Base-by-base conservation (phyloP, 345 rosid genomes). In the Gossypium mustelinum region DNA sequence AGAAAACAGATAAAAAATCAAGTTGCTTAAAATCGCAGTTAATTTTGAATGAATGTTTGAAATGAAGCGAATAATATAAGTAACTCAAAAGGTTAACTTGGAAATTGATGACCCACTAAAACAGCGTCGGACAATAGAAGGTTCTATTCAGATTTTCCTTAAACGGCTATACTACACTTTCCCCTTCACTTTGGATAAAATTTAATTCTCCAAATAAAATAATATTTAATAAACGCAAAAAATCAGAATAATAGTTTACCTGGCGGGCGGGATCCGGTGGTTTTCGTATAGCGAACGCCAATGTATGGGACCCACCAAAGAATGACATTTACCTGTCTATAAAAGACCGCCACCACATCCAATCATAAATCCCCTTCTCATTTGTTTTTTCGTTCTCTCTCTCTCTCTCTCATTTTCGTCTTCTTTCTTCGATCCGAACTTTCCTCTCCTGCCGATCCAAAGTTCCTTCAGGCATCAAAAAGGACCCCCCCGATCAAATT, bases 231-330 rank as follows among this genome's bases (percentile, higher is more conserved):
- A 63, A 63, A 59, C 17, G 17, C 63, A 12, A 3, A 29, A 25
- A 14, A 29, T 2, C 11, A 66, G 61, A 57, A 57, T 20, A 57
- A 18, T 10, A 24, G 14, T 58, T 22, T 58, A 9, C 61, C 62
- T 22, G 34, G 16, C 8, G 62, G 79, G 78, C 84, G 76, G 76
- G 58, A 70, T 73, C 57, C n/a, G n/a, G n/a, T 60, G 64, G 8
- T 68, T 65, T 72, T 57, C 82, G 83, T 80, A 80, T 55, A 77
- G 48, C 22, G 55, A 83, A 79, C 86, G 87, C 83, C 7, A 78
- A 66, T 17, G 9, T 9, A 73, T 52, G 80, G 85, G 86, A 60
- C 75, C 85, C 80, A 72, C 85, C 18, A 4, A 16, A 29, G 41
- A 68, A 13, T 27, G 10, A 13, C n/a, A 74, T 47, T 34, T 58